A percentile compares a stretch with the other conserved stretches of the same genome.
phyloP scores from a whole-genome alignment of 352 stramenopile genomes.

The Globisporangium cederbergense region DNA sequence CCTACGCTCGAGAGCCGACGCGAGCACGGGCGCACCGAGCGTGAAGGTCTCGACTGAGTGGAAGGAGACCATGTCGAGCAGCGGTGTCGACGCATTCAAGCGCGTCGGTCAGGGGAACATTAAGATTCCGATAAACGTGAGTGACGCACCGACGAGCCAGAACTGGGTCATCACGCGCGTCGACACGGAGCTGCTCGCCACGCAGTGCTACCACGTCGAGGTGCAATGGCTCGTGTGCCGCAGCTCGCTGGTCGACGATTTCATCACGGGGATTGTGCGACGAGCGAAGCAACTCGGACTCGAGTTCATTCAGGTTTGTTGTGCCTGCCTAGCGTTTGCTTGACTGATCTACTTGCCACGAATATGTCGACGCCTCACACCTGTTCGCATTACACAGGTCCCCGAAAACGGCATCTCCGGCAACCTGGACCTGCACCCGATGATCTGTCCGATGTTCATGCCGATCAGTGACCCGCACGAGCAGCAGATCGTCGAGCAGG shows the following conservation, averaged over 20 bases:
- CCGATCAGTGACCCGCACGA: conserved; percentile 41
- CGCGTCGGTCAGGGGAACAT: conserved; percentile 60
- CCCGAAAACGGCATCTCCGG: conserved; percentile 73
- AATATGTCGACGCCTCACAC: neutral
- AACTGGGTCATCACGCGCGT: conserved; percentile 80
- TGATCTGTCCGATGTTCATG: conserved; percentile 76
- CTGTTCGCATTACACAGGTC: neutral
- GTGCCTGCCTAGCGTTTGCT: neutral
- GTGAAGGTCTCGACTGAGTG: conserved; percentile 59
- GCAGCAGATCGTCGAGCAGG: conserved; percentile 57
- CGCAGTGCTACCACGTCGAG: conserved; percentile 78
- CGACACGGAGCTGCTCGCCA: conserved; percentile 64
- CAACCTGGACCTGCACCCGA: conserved; percentile 74
- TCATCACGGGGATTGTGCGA: conserved; percentile 63
- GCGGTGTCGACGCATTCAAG: conserved; percentile 59
- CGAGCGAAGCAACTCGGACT: conserved; percentile 76
- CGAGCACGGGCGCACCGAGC: conserved; percentile 44
- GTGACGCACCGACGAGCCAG: conserved; percentile 66
- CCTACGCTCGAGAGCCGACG: conserved; percentile 55
- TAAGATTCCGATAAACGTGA: conserved; percentile 66
- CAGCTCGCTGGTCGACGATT: conserved; percentile 78
- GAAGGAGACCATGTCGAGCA: conserved; percentile 35
- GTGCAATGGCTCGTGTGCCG: conserved; percentile 85
- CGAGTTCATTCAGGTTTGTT: conserved; percentile 57
- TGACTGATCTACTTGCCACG: neutral